Evolutionary conservation across 2,329 filamentous ascomycete species (phyloP), one percentile per base, ranked within the genome.

Genomic region (Sphaerulina musiva): DNA sequence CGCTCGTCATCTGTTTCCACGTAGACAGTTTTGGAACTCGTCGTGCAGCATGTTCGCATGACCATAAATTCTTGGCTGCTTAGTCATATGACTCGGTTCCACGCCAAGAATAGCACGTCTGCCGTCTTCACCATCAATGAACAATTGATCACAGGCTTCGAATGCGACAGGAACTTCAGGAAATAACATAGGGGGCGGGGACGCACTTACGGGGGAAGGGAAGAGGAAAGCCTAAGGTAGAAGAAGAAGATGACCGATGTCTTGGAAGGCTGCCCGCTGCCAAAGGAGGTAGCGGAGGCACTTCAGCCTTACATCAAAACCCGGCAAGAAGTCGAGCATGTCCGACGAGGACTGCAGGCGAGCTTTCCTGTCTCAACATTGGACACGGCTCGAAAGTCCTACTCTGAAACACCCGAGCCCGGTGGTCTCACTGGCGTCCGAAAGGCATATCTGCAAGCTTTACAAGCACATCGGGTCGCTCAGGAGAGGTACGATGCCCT

Each of bases 261-360:
- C 8, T 34, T 20, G 17, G 26, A 50, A 10, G 41, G 52, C 12
- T 66, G 62, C 46, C 65, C 64, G 1, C 55, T 69, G n/a, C 65
- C 66, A 29, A 38, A 38, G 10, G 58, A 59, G 23, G 64, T 68
- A 34, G 62, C 59, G n/a, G 56, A 63, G 48, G 56, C 63, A 10
- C 57, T 69, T 6, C 42, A 52, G 12, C 65, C 67, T 9, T 69
- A 60, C 54, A 68, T 68, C 57, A 64, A 61, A 39, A 56, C 64
- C 14, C 53, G 67, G 31, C 53, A 63, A 34, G 64, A 68, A 55
- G 65, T 61, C 14, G 43, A 56, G 20, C 46, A 53, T 4, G 67
- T 68, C 48, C 56, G 67, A 39, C 56, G 61, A 49, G 54, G 53
- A 31, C 57, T 68, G 9, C 65, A 69, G 34, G 51, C 53, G 20